A percentile compares a stretch with the other conserved stretches of the same genome.
Conservation (phyloP, 2,329 filamentous ascomycete species). For the Diaporthe helianthi region DNA sequence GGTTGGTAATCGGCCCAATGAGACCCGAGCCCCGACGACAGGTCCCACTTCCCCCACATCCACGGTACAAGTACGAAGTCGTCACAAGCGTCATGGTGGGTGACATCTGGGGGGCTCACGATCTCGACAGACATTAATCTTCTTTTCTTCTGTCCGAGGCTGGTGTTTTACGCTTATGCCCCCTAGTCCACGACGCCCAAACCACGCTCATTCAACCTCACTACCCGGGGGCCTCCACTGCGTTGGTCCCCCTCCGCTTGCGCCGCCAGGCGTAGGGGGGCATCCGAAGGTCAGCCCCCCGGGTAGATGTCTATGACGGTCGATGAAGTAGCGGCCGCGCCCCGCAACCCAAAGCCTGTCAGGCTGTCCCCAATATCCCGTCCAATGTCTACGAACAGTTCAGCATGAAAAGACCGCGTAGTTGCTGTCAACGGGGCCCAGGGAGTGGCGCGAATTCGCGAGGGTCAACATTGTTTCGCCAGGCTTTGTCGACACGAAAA, state of each 20-base stretch:
- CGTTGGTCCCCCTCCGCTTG: too few relatives aligned
- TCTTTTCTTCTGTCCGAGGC: background rate
- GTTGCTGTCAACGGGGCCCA: conserved; percentile 52
- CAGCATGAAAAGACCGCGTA: conserved; percentile 48
- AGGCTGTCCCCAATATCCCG: conserved; percentile 48
- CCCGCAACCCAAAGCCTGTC: conserved; percentile 48
- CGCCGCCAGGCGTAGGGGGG: too few relatives aligned
- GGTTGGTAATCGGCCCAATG: conserved; percentile 1
- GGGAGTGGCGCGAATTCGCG: conserved; percentile 49
- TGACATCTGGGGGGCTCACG: background rate
- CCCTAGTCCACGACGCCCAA: too few relatives aligned
- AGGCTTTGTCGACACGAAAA: conserved; percentile 61
- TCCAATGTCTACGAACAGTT: conserved; percentile 54
- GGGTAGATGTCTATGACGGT: conserved; percentile 50
- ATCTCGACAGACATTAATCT: background rate
- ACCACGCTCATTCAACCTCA: background rate
- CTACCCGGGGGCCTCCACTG: too few relatives aligned
- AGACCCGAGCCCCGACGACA: background rate
- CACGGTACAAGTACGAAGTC: background rate
- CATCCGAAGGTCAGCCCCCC: conserved; percentile 32
- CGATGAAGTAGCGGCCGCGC: conserved; percentile 41
- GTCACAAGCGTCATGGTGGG: background rate
- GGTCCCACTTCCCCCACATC: conserved; percentile 13
- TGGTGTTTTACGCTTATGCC: background rate
- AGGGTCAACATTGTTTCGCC: conserved; percentile 33